Evolutionary conservation across 768 basidiomycete species (phyloP), one percentile per base, ranked within the genome.

Genomic region (Cubamyces sp.): DNA sequence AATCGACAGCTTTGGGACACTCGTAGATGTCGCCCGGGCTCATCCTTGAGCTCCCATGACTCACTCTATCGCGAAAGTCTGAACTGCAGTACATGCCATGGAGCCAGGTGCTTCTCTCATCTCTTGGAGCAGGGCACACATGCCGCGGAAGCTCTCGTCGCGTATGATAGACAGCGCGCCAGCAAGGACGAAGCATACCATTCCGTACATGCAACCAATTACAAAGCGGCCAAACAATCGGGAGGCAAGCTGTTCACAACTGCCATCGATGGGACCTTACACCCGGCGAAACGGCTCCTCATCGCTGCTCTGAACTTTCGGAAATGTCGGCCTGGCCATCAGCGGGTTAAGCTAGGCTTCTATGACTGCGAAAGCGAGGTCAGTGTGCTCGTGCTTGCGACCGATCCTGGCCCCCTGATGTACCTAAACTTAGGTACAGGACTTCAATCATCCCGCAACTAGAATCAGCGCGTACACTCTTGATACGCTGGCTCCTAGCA

Each of bases 331-430:
- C 83, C 88, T 2, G 57, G 81, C 16, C 80, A 81, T 62, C 43
- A 64, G 9, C 66, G 73, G 8, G 72, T 72, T 34, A 75, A 69
- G 45, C 70, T 72, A 21, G 90, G 90, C 3, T 91, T 84, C 83
- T 91, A 91, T 66, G 90, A 92, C 19, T 19, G 54, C 4, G 65
- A 64, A 49, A 45, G 37, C 30, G 28, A 46, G 37, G 60, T 54
- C 8, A 3, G 56, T 61, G 46, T 3, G 23, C 12, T 28, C 23
- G 5, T 11, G 34, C n/a, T 41, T 34, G 42, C 30, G 23, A 53
- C 21, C 21, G 30, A 11, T 5, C n/a, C 3, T 5, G 21, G 11
- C 52, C 15, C 15, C 6, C 12, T 40, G 3, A 53, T 21, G 7
- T 5, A 25, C 18, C 16, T n/a, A 5, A 12, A 21, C 7, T 9